Conservation (phyloP, 2,329 filamentous ascomycete genomes). For the Penicillium sp. region DNA sequence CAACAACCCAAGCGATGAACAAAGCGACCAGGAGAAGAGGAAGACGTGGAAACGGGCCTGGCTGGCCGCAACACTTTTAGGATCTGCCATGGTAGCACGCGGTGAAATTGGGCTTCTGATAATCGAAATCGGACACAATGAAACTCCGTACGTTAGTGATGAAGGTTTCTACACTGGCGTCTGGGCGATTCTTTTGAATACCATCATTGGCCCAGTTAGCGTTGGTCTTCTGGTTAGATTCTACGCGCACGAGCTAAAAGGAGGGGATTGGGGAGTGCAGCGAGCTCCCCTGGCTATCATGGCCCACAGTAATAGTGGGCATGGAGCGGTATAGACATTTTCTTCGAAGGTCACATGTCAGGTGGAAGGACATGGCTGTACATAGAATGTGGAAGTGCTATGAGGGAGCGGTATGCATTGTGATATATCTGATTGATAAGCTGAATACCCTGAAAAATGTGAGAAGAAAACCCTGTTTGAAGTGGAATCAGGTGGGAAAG, state of each 20-base stretch:
- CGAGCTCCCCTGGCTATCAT: background rate
- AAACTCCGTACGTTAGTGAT: conserved; percentile 44
- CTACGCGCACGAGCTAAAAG: conserved; percentile 22
- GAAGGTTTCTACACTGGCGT: conserved; percentile 31
- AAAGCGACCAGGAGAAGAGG: background rate
- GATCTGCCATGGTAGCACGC: conserved; percentile 36
- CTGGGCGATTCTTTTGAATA: conserved; percentile 37
- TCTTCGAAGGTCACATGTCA: too few species aligned
- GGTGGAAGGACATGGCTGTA: background rate
- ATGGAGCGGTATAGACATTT: background rate
- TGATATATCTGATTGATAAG: too few species aligned
- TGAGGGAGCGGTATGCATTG: too few species aligned
- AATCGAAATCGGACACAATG: conserved; percentile 35
- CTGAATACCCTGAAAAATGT: too few species aligned
- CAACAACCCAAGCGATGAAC: background rate
- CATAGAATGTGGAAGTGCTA: background rate
- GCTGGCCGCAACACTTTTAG: conserved; percentile 28
- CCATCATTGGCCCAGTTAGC: conserved; percentile 31
- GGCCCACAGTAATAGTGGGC: background rate
- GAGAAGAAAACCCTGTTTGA: too few species aligned
- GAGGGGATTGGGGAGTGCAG: conserved; percentile 31
- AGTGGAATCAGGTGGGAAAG: too few species aligned
- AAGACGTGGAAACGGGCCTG: conserved; percentile 14
- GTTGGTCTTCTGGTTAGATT: conserved; percentile 30
- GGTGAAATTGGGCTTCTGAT: conserved; percentile 36